Conservation (phyloP, 805 yeast genomes). For the Suhomyces vadensis region DNA sequence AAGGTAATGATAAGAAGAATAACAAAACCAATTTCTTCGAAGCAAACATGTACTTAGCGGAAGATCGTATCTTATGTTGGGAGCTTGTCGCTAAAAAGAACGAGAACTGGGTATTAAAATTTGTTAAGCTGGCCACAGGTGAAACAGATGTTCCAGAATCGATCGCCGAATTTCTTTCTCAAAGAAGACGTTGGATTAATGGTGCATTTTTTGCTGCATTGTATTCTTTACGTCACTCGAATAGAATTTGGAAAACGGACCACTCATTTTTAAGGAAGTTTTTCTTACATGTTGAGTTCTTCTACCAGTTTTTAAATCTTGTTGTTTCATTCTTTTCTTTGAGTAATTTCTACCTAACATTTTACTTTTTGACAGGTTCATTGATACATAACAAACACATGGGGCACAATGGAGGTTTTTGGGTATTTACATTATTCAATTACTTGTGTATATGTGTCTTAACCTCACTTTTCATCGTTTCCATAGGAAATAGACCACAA, state of each 20-base stretch:
- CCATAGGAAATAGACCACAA: constrained; percentile 97
- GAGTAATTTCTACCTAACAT: constrained; percentile 30
- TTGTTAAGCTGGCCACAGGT: constrained; percentile 32
- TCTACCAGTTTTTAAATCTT: constrained; percentile 23
- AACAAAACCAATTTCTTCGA: constrained; percentile 77
- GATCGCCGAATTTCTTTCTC: constrained; percentile 28
- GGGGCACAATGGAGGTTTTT: constrained; percentile 73
- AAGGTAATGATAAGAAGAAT: constrained; percentile 25
- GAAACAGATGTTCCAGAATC: constrained; percentile 32
- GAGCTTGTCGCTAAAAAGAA: constrained; percentile 28
- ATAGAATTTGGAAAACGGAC: constrained; percentile 27
- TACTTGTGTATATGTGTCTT: constrained; percentile 80
- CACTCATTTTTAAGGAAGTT: constrained; percentile 24
- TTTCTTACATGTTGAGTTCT: constrained; percentile 26
- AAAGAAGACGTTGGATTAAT: constrained; percentile 32
- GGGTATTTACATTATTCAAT: constrained; percentile 81
- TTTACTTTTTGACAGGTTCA: constrained; percentile 65
- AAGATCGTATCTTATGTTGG: constrained; percentile 33
- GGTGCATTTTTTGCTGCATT: constrained; percentile 33
- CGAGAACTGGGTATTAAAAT: constrained; percentile 30
- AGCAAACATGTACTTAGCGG: constrained; percentile 57
- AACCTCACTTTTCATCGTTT: constrained; percentile 85
- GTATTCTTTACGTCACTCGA: constrained; percentile 25
- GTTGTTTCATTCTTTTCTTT: constrained; percentile 27
- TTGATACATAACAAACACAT: constrained; percentile 48